These are phyloP conservation scores for Raphanus raphanistrum DNA, from an alignment of 345 rosid genomes.

Conservation along the genomic window DNA sequence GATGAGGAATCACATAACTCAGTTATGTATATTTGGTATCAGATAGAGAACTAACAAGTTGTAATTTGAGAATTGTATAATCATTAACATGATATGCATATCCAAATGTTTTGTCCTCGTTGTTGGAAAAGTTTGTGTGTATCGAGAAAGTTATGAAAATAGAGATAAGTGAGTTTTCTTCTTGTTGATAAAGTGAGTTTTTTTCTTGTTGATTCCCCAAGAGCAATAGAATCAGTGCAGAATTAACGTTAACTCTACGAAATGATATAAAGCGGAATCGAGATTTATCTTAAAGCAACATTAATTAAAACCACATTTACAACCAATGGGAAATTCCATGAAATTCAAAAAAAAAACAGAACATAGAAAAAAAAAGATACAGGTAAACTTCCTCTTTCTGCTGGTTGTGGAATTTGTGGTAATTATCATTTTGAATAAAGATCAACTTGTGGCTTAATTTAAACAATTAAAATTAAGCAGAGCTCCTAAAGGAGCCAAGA, in stretches of 20 bases:
- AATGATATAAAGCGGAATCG: slow-evolving; percentile 25
- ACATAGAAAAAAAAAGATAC: not conserved
- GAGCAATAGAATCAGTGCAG: not conserved
- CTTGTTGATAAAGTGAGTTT: not conserved
- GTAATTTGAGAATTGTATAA: not conserved
- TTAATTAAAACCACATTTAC: slow-evolving; percentile 27
- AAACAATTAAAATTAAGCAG: slow-evolving; percentile 42
- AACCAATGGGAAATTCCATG: slow-evolving; percentile 20
- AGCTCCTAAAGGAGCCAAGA: slow-evolving; percentile 87
- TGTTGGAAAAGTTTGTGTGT: not conserved
- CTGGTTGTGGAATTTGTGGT: not conserved
- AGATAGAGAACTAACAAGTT: not conserved
- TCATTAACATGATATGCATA: not conserved
- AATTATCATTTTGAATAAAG: slow-evolving; percentile 20
- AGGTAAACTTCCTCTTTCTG: not conserved
- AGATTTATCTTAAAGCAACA: slow-evolving; percentile 35
- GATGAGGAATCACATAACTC: not conserved
- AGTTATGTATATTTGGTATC: not conserved
- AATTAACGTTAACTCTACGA: slow-evolving; percentile 35
- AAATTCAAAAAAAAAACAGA: not conserved
- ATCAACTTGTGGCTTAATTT: slow-evolving; percentile 19
- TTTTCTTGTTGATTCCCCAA: slow-evolving; percentile 14
- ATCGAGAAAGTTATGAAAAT: not conserved
- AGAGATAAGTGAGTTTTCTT: not conserved
- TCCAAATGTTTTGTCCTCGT: not conserved